phyloP scores from a whole-genome alignment of 2,329 filamentous ascomycete species.

The Myriangium duriaei region DNA sequence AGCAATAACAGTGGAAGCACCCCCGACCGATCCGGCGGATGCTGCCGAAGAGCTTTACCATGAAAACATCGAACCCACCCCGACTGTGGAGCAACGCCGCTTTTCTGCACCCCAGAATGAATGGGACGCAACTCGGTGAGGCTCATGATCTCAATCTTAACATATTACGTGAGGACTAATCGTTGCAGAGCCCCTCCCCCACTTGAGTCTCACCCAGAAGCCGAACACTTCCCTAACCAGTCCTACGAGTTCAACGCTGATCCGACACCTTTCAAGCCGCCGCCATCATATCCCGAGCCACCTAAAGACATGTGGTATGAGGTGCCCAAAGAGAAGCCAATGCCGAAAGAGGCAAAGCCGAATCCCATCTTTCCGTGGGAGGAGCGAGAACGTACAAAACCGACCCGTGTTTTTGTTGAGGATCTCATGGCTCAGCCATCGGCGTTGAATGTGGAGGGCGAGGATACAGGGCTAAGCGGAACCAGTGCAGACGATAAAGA shows the following conservation, averaged over 20 bases:
- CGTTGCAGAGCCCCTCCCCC: conserved; percentile 33
- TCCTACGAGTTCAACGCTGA: conserved; percentile 78
- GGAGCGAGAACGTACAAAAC: conserved; percentile 46
- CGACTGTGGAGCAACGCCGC: conserved; percentile 34
- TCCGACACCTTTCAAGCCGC: conserved; percentile 61
- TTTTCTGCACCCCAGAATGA: conserved; percentile 47
- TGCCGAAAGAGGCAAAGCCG: conserved; percentile 46
- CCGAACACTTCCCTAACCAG: conserved; percentile 64
- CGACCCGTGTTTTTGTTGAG: conserved; percentile 54
- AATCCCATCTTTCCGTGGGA: conserved; percentile 89
- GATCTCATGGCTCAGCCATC: conserved; percentile 25
- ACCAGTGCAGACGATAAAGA: conserved; percentile 15
- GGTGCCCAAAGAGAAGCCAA: conserved; percentile 49
- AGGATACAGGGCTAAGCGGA: conserved; percentile 23
- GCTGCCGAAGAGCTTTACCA: conserved; percentile 32
- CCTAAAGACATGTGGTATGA: conserved; percentile 83
- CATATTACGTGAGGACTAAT: background rate
- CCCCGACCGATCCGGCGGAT: conserved; percentile 31
- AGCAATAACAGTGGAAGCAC: conserved; percentile 27
- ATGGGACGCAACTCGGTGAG: conserved; percentile 52
- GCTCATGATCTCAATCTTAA: too few relatives aligned
- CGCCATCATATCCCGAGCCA: conserved; percentile 65
- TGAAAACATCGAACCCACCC: conserved; percentile 30
- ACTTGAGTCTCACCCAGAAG: conserved; percentile 64
- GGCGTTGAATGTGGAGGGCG: background rate